Conservation (phyloP, 345 rosid species). For the Eutrema japonicum region DNA sequence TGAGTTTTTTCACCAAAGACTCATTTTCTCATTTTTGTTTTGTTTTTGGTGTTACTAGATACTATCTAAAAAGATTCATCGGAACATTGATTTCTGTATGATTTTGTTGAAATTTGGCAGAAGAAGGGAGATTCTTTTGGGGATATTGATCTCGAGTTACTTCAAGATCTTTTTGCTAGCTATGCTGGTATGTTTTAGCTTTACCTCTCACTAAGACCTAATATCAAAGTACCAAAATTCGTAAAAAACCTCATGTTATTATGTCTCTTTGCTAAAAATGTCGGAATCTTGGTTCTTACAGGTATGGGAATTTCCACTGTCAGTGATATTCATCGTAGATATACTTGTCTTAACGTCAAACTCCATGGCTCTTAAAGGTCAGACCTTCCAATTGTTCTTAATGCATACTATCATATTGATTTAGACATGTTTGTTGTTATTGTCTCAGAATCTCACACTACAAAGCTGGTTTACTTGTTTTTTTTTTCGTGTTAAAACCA, state of each 20-base stretch:
- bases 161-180: conserved; percentile 69
- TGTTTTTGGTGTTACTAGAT: not conserved
- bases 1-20: not conserved
- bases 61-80: not conserved
- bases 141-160: conserved; percentile 76
- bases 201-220: conserved; percentile 6
- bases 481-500: conserved; percentile 39
- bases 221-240: not conserved
- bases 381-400: conserved; percentile 33
- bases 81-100: conserved; percentile 4
- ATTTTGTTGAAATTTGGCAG: conserved; percentile 22
- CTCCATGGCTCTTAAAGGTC: conserved; percentile 76
- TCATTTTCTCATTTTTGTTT: not conserved
- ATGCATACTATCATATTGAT: not conserved
- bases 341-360: conserved; percentile 79
- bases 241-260: not conserved
- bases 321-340: conserved; percentile 71
- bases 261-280: conserved; percentile 10
- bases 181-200: conserved; percentile 60
- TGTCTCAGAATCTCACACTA: conserved; percentile 24
- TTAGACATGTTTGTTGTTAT: conserved; percentile 4
- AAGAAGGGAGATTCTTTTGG: conserved; percentile 54
- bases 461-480: not conserved
- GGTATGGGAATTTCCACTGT: conserved; percentile 89
- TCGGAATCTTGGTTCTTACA: conserved; percentile 34